Evolutionary conservation across 352 stramenopile species (phyloP).

Genomic region (Globisporangium camurandrum): DNA sequence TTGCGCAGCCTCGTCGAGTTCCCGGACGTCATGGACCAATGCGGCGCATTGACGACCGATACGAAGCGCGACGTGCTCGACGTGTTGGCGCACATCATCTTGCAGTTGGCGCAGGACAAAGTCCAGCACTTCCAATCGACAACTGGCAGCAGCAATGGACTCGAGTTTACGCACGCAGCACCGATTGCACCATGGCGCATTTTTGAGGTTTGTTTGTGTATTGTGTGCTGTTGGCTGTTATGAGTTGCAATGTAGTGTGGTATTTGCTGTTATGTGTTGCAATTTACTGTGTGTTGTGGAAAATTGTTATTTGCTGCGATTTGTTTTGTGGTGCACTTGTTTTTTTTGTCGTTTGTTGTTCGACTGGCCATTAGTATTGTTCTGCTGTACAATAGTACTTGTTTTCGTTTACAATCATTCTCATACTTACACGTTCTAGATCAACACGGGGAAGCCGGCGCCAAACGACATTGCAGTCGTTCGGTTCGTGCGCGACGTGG

Average conservation of each 20-base stretch:
- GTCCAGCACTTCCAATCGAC: conserved; percentile 47
- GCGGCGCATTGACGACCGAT: conserved; percentile 27
- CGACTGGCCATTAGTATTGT: too few species aligned
- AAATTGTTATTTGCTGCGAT: too few species aligned
- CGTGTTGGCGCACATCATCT: conserved; percentile 62
- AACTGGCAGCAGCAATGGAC: conserved; percentile 30
- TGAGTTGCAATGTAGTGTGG: too few species aligned
- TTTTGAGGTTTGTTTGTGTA: conserved; percentile 65
- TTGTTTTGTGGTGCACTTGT: conserved; percentile 5
- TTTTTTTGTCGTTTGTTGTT: background rate
- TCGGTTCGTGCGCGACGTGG: conserved; percentile 68
- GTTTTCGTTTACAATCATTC: too few species aligned
- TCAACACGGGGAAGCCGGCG: conserved; percentile 67
- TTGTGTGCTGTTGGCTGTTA: too few species aligned
- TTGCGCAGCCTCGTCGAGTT: conserved; percentile 82
- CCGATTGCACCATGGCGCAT: conserved; percentile 74
- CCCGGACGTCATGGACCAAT: conserved; percentile 60
- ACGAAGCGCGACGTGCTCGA: conserved; percentile 73
- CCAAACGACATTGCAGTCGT: conserved; percentile 83
- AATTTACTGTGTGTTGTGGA: too few species aligned
- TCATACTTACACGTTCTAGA: too few species aligned
- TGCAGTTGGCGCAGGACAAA: conserved; percentile 75
- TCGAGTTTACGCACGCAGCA: conserved; percentile 49
- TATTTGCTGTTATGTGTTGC: background rate
- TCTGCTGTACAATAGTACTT: too few species aligned